Conservation (phyloP, 1,139 yeast species). For the Geotrichum bryndzae region DNA sequence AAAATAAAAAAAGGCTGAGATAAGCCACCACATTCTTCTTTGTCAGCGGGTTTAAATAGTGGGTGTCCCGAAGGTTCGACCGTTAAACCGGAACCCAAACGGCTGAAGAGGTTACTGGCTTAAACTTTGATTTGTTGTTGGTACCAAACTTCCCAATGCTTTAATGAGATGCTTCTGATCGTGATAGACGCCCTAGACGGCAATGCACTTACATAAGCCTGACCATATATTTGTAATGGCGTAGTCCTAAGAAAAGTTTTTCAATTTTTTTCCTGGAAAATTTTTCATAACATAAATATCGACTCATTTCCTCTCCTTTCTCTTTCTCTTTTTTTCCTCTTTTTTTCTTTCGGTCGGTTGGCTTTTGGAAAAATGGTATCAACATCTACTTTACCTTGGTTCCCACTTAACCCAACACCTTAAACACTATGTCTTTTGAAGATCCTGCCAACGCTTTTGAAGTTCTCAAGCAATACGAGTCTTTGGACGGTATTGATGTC, state of each 20-base stretch:
- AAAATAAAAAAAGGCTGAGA: too few species aligned
- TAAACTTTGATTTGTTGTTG: background rate
- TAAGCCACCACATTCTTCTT: too few species aligned
- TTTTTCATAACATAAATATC: background rate
- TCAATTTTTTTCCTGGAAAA: background rate
- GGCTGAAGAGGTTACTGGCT: background rate
- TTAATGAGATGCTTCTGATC: background rate
- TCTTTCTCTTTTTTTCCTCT: background rate
- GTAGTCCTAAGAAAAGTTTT: background rate
- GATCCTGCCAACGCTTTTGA: slow-evolving; percentile 65
- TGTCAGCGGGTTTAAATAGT: too few species aligned
- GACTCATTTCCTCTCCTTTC: background rate
- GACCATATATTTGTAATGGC: background rate
- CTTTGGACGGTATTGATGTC: slow-evolving; percentile 82
- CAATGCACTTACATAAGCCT: background rate
- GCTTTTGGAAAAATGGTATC: slow-evolving; percentile 17
- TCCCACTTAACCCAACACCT: slow-evolving; percentile 4
- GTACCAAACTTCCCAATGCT: background rate
- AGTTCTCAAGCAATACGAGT: slow-evolving; percentile 56
- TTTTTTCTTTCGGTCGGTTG: slow-evolving; percentile 16
- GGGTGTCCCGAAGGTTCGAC: background rate
- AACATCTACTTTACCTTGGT: slow-evolving; percentile 5
- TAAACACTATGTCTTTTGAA: slow-evolving; percentile 19
- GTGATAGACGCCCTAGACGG: background rate
- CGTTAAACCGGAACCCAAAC: background rate